Evolutionary conservation across 805 yeast genomes (phyloP).

Genomic region (Candida argentea): DNA sequence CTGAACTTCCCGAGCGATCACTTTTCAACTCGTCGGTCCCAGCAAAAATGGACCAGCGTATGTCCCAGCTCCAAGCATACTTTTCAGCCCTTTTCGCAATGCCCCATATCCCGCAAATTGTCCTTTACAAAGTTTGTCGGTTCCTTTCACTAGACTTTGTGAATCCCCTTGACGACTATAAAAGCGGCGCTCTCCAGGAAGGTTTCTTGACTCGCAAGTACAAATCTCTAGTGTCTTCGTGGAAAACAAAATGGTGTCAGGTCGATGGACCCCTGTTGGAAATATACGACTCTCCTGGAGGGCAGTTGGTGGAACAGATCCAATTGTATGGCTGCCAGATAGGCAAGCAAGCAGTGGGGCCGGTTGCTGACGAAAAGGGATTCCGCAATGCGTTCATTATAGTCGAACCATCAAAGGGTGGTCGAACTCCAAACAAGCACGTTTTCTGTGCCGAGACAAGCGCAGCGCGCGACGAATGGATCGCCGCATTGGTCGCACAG

Average conservation of each 20-base stretch:
- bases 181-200: slow-evolving; percentile 47
- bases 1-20: slow-evolving; percentile 54
- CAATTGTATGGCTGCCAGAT: slow-evolving; percentile 42
- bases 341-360: slow-evolving; percentile 38
- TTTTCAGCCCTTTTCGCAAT: slow-evolving; percentile 46
- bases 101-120: slow-evolving; percentile 47
- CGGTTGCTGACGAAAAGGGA: slow-evolving; percentile 36
- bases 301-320: slow-evolving; percentile 43
- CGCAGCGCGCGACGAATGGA: slow-evolving; percentile 68
- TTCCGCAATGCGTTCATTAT: slow-evolving; percentile 53
- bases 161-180: slow-evolving; percentile 44
- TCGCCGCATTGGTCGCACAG: slow-evolving; percentile 30
- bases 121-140: slow-evolving; percentile 44
- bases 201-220: slow-evolving; percentile 57
- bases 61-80: slow-evolving; percentile 45
- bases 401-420: slow-evolving; percentile 31
- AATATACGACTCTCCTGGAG: slow-evolving; percentile 48
- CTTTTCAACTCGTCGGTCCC: slow-evolving; percentile 55
- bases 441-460: slow-evolving; percentile 73
- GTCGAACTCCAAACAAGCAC: slow-evolving; percentile 38
- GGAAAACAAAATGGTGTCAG: slow-evolving; percentile 66
- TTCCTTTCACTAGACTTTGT: slow-evolving; percentile 62
- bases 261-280: slow-evolving; percentile 50
- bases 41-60: slow-evolving; percentile 50
- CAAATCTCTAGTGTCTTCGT: slow-evolving; percentile 50